These are phyloP conservation scores for Rhodotorula taiwanensis DNA, from an alignment of 768 basidiomycete genomes.

Conservation along the genomic window DNA sequence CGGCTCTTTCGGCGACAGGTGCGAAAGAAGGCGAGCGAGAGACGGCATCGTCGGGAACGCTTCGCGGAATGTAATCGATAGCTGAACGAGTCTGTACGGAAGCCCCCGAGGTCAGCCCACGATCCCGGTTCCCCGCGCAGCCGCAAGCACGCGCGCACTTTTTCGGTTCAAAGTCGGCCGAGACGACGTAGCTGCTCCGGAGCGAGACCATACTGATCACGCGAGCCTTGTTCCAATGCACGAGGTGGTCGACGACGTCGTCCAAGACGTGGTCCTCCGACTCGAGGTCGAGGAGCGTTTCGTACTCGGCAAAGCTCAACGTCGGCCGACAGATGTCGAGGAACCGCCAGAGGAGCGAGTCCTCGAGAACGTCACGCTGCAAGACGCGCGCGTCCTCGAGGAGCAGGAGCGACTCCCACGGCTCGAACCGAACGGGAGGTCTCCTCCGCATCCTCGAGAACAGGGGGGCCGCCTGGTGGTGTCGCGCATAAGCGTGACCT, in stretches of 20 bases:
- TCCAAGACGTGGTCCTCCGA: conserved; percentile 51
- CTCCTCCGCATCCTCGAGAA: conserved; percentile 45
- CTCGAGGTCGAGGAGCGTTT: conserved; percentile 72
- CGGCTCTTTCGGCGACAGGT: conserved; percentile 61
- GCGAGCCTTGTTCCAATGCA: conserved; percentile 81
- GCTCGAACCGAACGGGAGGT: conserved; percentile 51
- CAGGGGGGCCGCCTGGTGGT: conserved; percentile 19
- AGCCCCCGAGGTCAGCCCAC: too few relatives aligned
- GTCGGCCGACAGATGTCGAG: conserved; percentile 66
- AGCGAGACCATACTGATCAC: conserved; percentile 77
- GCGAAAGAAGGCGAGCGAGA: conserved; percentile 65
- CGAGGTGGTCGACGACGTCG: conserved; percentile 75
- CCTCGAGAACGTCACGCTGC: conserved; percentile 52
- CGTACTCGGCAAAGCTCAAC: conserved; percentile 64
- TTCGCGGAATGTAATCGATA: conserved; percentile 50
- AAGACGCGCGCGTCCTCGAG: conserved; percentile 59
- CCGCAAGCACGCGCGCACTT: conserved; percentile 15
- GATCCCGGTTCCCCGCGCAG: too few relatives aligned
- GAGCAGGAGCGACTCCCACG: conserved; percentile 86
- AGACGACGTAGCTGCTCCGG: conserved; percentile 72
- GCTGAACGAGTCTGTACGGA: not conserved
- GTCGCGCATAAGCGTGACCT: conserved; percentile 13
- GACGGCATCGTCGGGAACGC: conserved; percentile 63
- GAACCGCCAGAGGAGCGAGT: conserved; percentile 48
- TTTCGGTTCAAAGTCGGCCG: conserved; percentile 53